Conservation (phyloP, 2,329 filamentous ascomycete genomes). For the Alternaria sp. region DNA sequence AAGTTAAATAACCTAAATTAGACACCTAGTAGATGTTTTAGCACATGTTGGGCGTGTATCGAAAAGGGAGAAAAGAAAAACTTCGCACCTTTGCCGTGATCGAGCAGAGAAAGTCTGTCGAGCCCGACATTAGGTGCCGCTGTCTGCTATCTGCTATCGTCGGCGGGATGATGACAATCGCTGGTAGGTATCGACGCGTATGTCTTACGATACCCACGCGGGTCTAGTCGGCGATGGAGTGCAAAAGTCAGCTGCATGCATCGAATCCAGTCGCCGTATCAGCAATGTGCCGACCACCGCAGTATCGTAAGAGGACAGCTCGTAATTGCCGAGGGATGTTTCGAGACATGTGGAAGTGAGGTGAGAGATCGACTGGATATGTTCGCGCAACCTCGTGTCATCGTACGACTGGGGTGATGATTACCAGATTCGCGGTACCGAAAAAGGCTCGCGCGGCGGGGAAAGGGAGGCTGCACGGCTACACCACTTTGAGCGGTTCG, state of each 20-base stretch:
- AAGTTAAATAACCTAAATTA: too few relatives aligned
- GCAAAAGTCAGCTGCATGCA: background rate
- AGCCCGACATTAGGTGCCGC: background rate
- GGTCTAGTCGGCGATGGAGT: background rate
- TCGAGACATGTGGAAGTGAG: background rate
- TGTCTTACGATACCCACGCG: background rate
- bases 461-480: background rate
- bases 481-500: background rate
- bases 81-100: background rate
- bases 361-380: background rate
- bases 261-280: background rate
- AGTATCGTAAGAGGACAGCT: background rate
- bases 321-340: background rate
- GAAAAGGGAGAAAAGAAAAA: background rate
- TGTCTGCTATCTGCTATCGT: constrained; percentile 5
- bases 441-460: constrained; percentile 5
- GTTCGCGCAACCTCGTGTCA: background rate
- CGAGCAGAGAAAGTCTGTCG: background rate
- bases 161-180: background rate
- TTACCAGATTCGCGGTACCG: constrained; percentile 6
- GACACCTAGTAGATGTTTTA: background rate
- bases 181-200: background rate
- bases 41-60: constrained; percentile 4
- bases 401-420: background rate
- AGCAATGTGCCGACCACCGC: background rate